Evolutionary conservation across 2,329 filamentous ascomycete genomes (phyloP).

Genomic region (Dactylellina leptospora): DNA sequence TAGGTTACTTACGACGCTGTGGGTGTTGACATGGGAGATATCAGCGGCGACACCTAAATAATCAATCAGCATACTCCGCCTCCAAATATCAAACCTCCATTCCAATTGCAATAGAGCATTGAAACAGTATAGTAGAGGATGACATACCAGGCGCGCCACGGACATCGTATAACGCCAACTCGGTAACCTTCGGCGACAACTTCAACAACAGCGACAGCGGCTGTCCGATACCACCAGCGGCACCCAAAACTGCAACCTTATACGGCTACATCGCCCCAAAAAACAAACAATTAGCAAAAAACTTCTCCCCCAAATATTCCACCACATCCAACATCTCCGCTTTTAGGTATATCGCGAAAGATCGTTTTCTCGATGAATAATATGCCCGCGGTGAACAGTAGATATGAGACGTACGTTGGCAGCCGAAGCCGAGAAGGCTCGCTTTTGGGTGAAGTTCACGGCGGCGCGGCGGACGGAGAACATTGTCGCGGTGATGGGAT

Average conservation of each 20-base stretch:
- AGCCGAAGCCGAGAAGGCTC: slow-evolving; percentile 82
- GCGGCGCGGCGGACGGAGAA: slow-evolving; percentile 72
- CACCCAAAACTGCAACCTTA: slow-evolving; percentile 97
- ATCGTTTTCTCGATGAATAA: too few relatives aligned
- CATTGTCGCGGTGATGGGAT: slow-evolving; percentile 65
- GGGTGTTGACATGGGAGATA: slow-evolving; percentile 98
- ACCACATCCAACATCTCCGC: too few relatives aligned
- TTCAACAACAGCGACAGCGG: slow-evolving; percentile 97
- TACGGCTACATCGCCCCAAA: slow-evolving; percentile 71
- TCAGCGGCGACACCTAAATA: slow-evolving; percentile 90
- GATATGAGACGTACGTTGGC: slow-evolving; percentile 68
- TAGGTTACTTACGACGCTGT: slow-evolving; percentile 69
- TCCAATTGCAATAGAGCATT: background rate
- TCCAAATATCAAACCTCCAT: background rate
- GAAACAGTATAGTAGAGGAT: slow-evolving; percentile 1
- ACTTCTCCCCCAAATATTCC: too few relatives aligned
- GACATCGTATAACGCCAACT: slow-evolving; percentile 98
- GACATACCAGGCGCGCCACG: slow-evolving; percentile 85
- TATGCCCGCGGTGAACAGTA: background rate
- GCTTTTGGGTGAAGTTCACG: slow-evolving; percentile 71
- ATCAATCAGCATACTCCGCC: background rate
- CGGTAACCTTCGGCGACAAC: slow-evolving; percentile 92
- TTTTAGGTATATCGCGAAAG: too few relatives aligned
- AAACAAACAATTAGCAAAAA: too few relatives aligned
- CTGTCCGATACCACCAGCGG: slow-evolving; percentile 97